Evolutionary conservation across 768 basidiomycete species (phyloP), one percentile per base, ranked within the genome.

Genomic region (Obba rivulosa): DNA sequence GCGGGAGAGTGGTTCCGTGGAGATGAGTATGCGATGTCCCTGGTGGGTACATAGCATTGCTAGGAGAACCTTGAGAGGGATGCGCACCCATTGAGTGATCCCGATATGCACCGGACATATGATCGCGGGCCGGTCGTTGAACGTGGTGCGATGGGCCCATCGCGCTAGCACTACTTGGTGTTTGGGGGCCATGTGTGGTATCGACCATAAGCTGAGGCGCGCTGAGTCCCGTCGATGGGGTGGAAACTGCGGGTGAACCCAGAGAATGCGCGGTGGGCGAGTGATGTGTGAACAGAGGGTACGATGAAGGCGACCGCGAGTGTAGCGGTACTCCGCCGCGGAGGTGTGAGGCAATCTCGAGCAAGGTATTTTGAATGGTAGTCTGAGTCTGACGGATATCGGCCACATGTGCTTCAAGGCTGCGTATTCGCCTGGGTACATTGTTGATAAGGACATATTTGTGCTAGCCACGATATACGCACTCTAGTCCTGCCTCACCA

Each of bases 401-500:
- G 38, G 85, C 78, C 46, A 95, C 92, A 66, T 91, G 89, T 22
- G 77, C 57, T 67, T 96, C 93, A 46, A 96, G 78, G 61, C 82
- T 91, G 58, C 90, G 83, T 54, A 96, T 94, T 43, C 93, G 91
- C 65, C 93, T 95, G 61, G 17, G 41, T 24, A 22, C 36, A 18
- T 55, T 20, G n/a, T 9, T 20, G 23, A 34, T 35, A 22, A 41
- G 38, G 48, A 57, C 56, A 53, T 50, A 59, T 21, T 53, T 11
- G 40, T 45, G 41, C 48, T 51, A 38, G 18, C 7, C n/a, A 36
- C 16, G 14, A 41, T 31, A 18, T 24, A 73, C 88, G 67, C 63
- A 92, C 91, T 92, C 92, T 45, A 92, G 66, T 8, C 90, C 91
- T 16, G 90, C 91, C 67, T 93, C 91, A 39, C 89, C 88, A 8